Percentiles rank a stretch among this genome's conserved stretches.
These are phyloP conservation scores for Pythium aphanidermatum DNA, from an alignment of 352 stramenopile genomes.

Conservation along the genomic window DNA sequence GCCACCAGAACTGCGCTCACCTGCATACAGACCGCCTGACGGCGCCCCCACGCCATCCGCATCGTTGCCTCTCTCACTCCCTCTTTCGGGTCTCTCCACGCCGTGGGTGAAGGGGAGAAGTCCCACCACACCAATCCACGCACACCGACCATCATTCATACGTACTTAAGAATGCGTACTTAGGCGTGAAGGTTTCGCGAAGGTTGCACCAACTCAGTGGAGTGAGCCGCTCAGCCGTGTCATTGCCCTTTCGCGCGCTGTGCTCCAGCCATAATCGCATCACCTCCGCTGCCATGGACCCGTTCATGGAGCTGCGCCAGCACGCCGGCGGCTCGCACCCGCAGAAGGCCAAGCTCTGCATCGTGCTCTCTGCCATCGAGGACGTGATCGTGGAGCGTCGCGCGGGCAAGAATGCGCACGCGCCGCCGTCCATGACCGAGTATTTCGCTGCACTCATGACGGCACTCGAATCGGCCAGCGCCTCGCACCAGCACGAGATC, in stretches of 20 bases:
- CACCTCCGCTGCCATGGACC: conserved; percentile 39
- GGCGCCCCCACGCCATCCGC: too few species aligned
- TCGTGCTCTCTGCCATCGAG: conserved; percentile 75
- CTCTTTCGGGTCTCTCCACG: too few species aligned
- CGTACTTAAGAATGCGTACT: conserved; percentile 2
- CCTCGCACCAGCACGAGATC: conserved; percentile 74
- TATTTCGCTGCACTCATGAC: conserved; percentile 88
- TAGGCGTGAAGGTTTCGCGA: conserved; percentile 25
- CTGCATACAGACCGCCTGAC: too few species aligned
- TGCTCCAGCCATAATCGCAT: conserved; percentile 21
- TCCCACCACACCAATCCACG: too few species aligned
- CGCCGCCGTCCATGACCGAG: conserved; percentile 57
- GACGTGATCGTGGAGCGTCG: conserved; percentile 82
- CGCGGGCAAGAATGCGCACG: background rate
- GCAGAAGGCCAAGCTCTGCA: conserved; percentile 81
- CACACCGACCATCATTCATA: too few species aligned
- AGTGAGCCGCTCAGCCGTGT: conserved; percentile 35
- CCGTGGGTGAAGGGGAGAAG: too few species aligned
- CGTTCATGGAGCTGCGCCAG: conserved; percentile 74
- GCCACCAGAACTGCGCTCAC: too few species aligned
- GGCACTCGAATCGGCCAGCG: conserved; percentile 61
- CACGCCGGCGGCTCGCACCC: conserved; percentile 69
- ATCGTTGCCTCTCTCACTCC: too few species aligned
- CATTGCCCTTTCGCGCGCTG: conserved; percentile 5
- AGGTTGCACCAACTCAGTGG: conserved; percentile 28